Evolutionary conservation across 495 filamentous ascomycete genomes (phyloP).

Genomic region (Aspergillus nidulans): DNA sequence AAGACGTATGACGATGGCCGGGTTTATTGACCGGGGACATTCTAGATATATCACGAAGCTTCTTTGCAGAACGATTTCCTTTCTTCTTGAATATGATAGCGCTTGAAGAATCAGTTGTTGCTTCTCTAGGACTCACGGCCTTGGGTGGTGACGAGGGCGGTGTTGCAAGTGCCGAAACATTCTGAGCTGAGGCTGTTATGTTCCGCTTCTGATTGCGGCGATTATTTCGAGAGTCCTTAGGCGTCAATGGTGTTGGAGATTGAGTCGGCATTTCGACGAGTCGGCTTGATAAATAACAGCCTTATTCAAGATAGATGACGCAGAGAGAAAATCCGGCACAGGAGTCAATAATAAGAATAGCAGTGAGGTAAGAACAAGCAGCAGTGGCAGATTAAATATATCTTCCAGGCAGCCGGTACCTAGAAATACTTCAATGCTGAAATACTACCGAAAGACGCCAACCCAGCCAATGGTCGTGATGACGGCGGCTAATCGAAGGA

Average conservation of each 20-base stretch:
- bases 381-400: constrained; percentile 13
- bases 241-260: constrained; percentile 35
- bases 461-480: not conserved
- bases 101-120: constrained; percentile 30
- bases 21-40: constrained; percentile 24
- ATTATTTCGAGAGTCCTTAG: constrained; percentile 37
- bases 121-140: constrained; percentile 32
- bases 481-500: constrained; percentile 10
- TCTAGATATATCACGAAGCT: constrained; percentile 27
- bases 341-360: constrained; percentile 13
- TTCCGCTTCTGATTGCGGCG: constrained; percentile 36
- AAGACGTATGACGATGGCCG: constrained; percentile 31
- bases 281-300: constrained; percentile 49
- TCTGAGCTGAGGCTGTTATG: constrained; percentile 31
- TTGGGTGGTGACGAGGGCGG: constrained; percentile 44
- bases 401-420: constrained; percentile 37
- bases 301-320: constrained; percentile 18
- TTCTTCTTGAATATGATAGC: constrained; percentile 37
- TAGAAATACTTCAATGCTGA: constrained; percentile 14
- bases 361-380: constrained; percentile 14
- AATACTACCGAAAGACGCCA: constrained; percentile 14
- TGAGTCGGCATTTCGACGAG: constrained; percentile 40
- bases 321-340: constrained; percentile 6
- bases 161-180: constrained; percentile 29
- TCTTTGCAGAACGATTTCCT: constrained; percentile 34